Conservation (phyloP, 371 early-diverging fungal genomes). For the Vairimorpha necatrix region DNA sequence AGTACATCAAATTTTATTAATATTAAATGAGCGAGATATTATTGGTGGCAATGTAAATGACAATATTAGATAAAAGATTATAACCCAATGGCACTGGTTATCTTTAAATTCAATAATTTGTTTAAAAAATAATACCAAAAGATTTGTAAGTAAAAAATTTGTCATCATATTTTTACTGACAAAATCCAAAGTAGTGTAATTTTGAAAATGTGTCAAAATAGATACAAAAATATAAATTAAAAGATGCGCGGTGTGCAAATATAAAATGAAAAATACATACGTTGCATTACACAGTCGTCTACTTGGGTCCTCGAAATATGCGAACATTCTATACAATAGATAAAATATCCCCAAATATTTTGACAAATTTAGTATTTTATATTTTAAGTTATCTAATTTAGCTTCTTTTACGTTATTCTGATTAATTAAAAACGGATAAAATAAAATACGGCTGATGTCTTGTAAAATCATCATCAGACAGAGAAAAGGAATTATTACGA, state of each 20-base stretch:
- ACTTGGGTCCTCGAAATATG: slow-evolving; percentile 3
- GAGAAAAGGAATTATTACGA: slow-evolving; percentile 50
- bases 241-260: slow-evolving; percentile 39
- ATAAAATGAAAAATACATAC: slow-evolving; percentile 34
- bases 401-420: background rate
- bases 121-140: slow-evolving; percentile 58
- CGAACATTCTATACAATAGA: slow-evolving; percentile 14
- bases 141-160: slow-evolving; percentile 54
- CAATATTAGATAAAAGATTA: background rate
- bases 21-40: no score
- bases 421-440: background rate
- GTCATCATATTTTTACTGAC: slow-evolving; percentile 49
- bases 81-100: background rate
- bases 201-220: slow-evolving; percentile 4
- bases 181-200: background rate
- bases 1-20: no score
- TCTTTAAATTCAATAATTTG: background rate
- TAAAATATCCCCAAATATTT: slow-evolving; percentile 12
- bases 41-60: background rate
- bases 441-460: background rate
- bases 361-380: background rate
- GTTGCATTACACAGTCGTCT: slow-evolving; percentile 47
- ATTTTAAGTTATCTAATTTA: background rate
- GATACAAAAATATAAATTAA: slow-evolving; percentile 36
- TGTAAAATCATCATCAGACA: slow-evolving; percentile 51